Evolutionary conservation across 495 filamentous ascomycete species (phyloP).

Genomic region (Cercophora samala): DNA sequence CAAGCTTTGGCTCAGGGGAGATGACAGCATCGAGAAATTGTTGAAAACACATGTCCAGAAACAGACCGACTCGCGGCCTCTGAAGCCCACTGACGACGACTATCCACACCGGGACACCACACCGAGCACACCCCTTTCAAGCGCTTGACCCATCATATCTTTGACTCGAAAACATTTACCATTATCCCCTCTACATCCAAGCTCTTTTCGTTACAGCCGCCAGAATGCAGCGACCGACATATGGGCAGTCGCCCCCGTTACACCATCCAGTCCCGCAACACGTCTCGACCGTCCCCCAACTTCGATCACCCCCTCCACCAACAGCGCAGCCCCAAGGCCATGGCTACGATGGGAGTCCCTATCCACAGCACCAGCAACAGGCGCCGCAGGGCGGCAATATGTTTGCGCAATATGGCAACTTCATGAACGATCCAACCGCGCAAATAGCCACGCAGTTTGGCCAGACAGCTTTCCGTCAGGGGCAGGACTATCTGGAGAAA

Average conservation of each 20-base stretch:
- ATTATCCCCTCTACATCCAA: background rate
- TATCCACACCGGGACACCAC: background rate
- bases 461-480: constrained; percentile 81
- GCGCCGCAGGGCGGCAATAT: constrained; percentile 54
- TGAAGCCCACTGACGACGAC: background rate
- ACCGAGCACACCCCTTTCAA: background rate
- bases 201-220: background rate
- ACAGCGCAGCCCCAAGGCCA: constrained; percentile 66
- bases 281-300: constrained; percentile 97
- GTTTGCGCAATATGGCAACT: constrained; percentile 71
- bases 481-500: constrained; percentile 88
- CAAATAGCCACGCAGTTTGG: constrained; percentile 95
- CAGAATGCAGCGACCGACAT: constrained; percentile 78
- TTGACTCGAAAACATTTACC: background rate
- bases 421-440: constrained; percentile 94
- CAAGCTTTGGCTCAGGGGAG: constrained; percentile 15
- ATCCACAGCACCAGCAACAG: constrained; percentile 55
- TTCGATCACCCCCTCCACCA: constrained; percentile 92
- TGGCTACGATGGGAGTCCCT: constrained; percentile 72
- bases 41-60: constrained; percentile 42
- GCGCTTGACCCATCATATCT: background rate
- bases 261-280: constrained; percentile 98
- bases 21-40: constrained; percentile 30
- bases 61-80: constrained; percentile 8
- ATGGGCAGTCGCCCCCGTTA: constrained; percentile 88